Conservation (phyloP, 768 basidiomycete species). For the Phylloporus scabripes region DNA sequence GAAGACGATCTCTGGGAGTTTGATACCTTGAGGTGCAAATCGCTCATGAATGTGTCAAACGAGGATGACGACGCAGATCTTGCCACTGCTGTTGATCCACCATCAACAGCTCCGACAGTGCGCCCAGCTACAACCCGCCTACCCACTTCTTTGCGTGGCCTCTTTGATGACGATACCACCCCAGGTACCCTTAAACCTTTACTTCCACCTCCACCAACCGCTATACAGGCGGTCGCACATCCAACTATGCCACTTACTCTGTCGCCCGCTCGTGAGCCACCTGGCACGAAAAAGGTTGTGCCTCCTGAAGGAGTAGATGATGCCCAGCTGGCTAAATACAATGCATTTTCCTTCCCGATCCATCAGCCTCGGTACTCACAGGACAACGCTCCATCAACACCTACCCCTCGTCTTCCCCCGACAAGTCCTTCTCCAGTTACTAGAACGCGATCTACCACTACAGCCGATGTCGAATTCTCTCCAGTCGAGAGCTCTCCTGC, state of each 20-base stretch:
- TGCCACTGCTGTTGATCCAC: slow-evolving; percentile 11
- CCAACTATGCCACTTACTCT: slow-evolving; percentile 25
- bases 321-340: slow-evolving; percentile 39
- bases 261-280: slow-evolving; percentile 34
- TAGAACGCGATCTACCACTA: slow-evolving; percentile 33
- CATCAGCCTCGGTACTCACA: slow-evolving; percentile 57
- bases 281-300: slow-evolving; percentile 28
- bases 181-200: slow-evolving; percentile 41
- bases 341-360: slow-evolving; percentile 50
- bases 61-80: slow-evolving; percentile 23
- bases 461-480: slow-evolving; percentile 18
- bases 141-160: slow-evolving; percentile 69
- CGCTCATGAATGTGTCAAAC: slow-evolving; percentile 21
- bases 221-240: slow-evolving; percentile 26
- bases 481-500: slow-evolving; percentile 9
- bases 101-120: slow-evolving; percentile 39
- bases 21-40: slow-evolving; percentile 55
- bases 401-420: slow-evolving; percentile 18
- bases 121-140: slow-evolving; percentile 49
- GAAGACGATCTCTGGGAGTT: slow-evolving; percentile 65
- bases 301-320: slow-evolving; percentile 36
- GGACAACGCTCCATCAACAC: slow-evolving; percentile 37
- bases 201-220: slow-evolving; percentile 26
- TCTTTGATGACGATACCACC: slow-evolving; percentile 64
- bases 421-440: slow-evolving; percentile 31